phyloP scores from a whole-genome alignment of 78 protist genomes.

The Polysphondylium violaceum region DNA sequence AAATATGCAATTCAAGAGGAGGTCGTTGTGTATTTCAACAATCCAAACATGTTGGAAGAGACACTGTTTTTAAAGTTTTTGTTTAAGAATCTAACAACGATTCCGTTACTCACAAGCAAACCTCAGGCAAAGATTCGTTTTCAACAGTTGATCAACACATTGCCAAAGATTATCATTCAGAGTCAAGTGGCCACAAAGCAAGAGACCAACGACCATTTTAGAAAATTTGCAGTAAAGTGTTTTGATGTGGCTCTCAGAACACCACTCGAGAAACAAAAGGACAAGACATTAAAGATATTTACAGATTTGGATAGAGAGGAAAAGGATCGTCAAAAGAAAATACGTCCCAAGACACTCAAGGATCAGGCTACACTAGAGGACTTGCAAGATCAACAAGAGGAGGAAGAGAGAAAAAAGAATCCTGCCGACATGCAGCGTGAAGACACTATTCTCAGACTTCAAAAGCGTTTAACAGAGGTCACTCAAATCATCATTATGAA shows the following conservation, averaged over 20 bases:
- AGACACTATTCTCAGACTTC: slow-evolving; percentile 35
- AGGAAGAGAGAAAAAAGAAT: slow-evolving; percentile 13
- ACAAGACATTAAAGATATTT: slow-evolving; percentile 63
- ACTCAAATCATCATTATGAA: slow-evolving; percentile 67
- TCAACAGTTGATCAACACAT: slow-evolving; percentile 48
- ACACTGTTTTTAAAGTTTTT: slow-evolving; percentile 61
- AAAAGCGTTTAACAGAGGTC: slow-evolving; percentile 31
- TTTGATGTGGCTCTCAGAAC: slow-evolving; percentile 67
- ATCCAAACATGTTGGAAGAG: slow-evolving; percentile 12
- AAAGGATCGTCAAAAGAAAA: background rate
- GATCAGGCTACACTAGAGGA: slow-evolving; percentile 58
- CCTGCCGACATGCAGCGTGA: slow-evolving; percentile 55
- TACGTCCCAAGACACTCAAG: background rate
- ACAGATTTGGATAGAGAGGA: slow-evolving; percentile 13
- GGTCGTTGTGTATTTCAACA: slow-evolving; percentile 19
- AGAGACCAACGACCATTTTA: slow-evolving; percentile 54
- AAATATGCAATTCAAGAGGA: slow-evolving; percentile 60
- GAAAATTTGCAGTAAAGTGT: slow-evolving; percentile 75
- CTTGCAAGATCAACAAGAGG: slow-evolving; percentile 23
- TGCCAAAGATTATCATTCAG: slow-evolving; percentile 59
- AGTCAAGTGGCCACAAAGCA: slow-evolving; percentile 45
- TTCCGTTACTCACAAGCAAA: slow-evolving; percentile 42
- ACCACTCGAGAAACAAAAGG: slow-evolving; percentile 37
- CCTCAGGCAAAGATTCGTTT: slow-evolving; percentile 24
- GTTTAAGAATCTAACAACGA: slow-evolving; percentile 46